Base-by-base conservation (phyloP, 306 rosid genomes). In the Psophocarpus tetragonolobus region DNA sequence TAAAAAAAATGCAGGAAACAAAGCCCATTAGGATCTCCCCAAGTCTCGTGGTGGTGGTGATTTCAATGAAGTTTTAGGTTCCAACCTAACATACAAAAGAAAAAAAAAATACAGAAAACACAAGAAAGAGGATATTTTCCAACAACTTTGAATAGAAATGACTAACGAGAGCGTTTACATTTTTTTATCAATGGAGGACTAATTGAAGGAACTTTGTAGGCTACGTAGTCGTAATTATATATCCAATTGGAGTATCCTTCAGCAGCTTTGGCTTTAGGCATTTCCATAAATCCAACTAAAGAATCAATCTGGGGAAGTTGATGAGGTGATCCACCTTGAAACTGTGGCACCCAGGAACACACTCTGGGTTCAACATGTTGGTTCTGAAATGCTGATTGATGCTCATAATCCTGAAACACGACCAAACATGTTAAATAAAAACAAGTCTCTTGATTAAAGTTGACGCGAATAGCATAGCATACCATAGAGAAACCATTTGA, bases 401-500 rank as follows among this genome's bases (percentile, higher is more conserved):
- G 8, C 30, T 42, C 72, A 73, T 61, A 71, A 50, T 66, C 74
- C 89, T 85, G 82, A 73, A 83, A 44, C 54, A 74, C 51, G 9
- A 44, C n/a, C 11, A 12, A 21, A 14, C 0, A 32, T 66, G 11
- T 73, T 47, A 58, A 56, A 24, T 9, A 58, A 57, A 57, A 54
- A 21, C 0, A 21, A 54, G 0, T 2, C 8, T 15, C 5, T 2
- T 4, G 3, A 2, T n/a, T n/a, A n/a, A n/a, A n/a, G n/a, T n/a
- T n/a, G n/a, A n/a, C n/a, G n/a, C n/a, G n/a, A n/a, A n/a, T n/a
- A 1, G 20, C 6, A 51, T 8, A 51, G 1, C 38, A 58, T 58
- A 61, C 89, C 92, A 88, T 88, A 83, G 79, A 88, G 85, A 84
- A 81, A 71, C 79, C 85, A 83, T 84, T 77, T 41, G 85, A 66